Base-by-base conservation (phyloP, 768 basidiomycete species). In the Lactarius sanguifluus region DNA sequence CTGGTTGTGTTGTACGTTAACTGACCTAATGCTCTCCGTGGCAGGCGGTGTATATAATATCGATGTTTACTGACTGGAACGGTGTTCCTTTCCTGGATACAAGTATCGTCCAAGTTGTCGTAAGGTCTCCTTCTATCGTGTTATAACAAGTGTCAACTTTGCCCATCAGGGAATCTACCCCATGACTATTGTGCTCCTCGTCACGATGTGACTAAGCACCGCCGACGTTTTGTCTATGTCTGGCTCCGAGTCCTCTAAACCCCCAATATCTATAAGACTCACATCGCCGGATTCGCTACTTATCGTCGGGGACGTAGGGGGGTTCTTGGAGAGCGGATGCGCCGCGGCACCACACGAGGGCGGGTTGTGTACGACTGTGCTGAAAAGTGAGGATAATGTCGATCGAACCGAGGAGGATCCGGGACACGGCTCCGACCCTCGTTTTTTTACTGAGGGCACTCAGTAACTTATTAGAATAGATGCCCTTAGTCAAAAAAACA, bases 161-260 rank as follows among this genome's bases (percentile, higher is more conserved):
- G 25, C 1, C n/a, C 30, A 43, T 5, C 20, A 67, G 66, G 66
- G 61, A 15, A 59, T 67, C 10, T 67, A 67, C 38, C 66, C 61
- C 12, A 58, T 62, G 18, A 30, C 20, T 20, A 67, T 63, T 4
- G 45, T 67, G 6, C 32, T 67, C 57, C 30, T 67, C 28, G 61
- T 63, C 43, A 47, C 61, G 16, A 52, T 67, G 61, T 43, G 47
- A 25, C 15, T 63, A 13, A 67, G 61, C 56, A 47, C 56, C 28
- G 57, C 57, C 13, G 66, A 67, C 12, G 45, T 63, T 28, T 20
- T 67, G 13, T 30, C 57, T 23, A 5, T 18, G 25, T 32, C 57
- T 5, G 2, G 20, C 25, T 4, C 57, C 25, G 32, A 23, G 10
- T 32, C 32, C 34, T 34, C 9, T 8, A 34, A 34, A 23, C 20